Evolutionary conservation across 2,329 filamentous ascomycete genomes (phyloP).

Genomic region (Ophiocordyceps sinensis): DNA sequence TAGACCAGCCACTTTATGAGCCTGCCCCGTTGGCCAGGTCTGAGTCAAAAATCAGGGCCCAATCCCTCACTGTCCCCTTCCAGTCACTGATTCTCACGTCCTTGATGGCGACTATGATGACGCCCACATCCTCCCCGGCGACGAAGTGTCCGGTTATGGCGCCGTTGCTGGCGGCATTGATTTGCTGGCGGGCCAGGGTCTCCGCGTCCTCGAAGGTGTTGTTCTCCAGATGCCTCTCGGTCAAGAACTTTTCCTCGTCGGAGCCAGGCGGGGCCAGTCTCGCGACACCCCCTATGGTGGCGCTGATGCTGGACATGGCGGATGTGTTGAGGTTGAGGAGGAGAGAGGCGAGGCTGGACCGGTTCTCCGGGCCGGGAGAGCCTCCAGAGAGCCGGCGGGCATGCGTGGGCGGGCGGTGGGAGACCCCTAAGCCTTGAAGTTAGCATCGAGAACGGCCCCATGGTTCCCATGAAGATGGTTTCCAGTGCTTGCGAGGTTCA

Average conservation of each 20-base stretch:
- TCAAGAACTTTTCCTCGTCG: conserved; percentile 75
- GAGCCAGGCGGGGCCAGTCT: conserved; percentile 56
- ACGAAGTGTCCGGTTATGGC: conserved; percentile 54
- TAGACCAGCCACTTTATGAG: neutral
- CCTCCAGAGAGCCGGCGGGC: conserved; percentile 42
- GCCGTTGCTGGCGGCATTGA: conserved; percentile 27
- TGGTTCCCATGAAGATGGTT: too few species aligned
- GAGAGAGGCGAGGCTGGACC: conserved; percentile 66
- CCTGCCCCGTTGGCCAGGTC: conserved; percentile 25
- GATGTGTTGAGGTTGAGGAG: conserved; percentile 85
- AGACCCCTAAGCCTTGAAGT: conserved; percentile 48
- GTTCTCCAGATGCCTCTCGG: conserved; percentile 72
- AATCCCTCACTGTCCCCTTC: conserved; percentile 89
- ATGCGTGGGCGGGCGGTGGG: conserved; percentile 72
- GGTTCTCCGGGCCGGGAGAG: conserved; percentile 48
- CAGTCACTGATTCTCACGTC: conserved; percentile 85
- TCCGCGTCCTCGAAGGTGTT: conserved; percentile 62
- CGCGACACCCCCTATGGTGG: conserved; percentile 85
- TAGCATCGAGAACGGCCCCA: neutral
- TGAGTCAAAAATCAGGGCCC: conserved; percentile 28
- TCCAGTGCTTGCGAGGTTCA: neutral
- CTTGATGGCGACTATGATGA: conserved; percentile 72
- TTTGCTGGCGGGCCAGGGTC: conserved; percentile 15
- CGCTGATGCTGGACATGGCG: conserved; percentile 74
- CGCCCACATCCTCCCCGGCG: conserved; percentile 68